Conservation (phyloP, 352 stramenopile species). For the Phytophthora vignae region DNA sequence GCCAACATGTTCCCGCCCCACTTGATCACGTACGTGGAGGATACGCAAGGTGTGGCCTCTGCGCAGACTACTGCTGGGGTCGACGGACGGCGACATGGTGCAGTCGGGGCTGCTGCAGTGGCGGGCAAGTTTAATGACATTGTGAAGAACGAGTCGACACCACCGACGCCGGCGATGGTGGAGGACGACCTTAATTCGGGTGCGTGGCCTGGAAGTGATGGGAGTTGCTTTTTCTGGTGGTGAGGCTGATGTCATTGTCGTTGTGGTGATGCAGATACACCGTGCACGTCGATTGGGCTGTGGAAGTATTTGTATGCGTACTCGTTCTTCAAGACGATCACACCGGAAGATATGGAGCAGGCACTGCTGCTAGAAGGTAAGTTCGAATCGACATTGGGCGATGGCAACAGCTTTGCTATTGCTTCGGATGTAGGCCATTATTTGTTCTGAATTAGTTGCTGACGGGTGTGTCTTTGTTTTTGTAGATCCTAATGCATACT, state of each 20-base stretch:
- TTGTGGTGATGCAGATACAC: constrained; percentile 47
- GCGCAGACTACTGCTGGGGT: constrained; percentile 1
- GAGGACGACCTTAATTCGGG: constrained; percentile 75
- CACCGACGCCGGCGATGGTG: constrained; percentile 49
- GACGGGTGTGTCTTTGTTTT: background rate
- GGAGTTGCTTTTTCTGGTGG: background rate
- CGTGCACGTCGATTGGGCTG: constrained; percentile 70
- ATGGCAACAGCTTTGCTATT: background rate
- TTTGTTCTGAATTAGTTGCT: background rate
- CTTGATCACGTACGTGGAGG: constrained; percentile 35
- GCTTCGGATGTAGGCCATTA: background rate
- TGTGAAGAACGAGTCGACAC: constrained; percentile 37
- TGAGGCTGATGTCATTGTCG: constrained; percentile 3
- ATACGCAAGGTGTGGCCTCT: constrained; percentile 9
- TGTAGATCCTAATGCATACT: constrained; percentile 37
- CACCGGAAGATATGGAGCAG: constrained; percentile 65
- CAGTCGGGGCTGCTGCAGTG: constrained; percentile 21
- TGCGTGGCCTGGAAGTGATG: constrained; percentile 27
- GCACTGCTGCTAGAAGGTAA: constrained; percentile 67
- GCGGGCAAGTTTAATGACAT: constrained; percentile 28
- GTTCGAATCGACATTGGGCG: background rate
- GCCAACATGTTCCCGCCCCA: constrained; percentile 54
- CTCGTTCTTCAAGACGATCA: constrained; percentile 71
- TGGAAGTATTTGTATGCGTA: constrained; percentile 75
- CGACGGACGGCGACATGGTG: constrained; percentile 30